A percentile compares a stretch with the other conserved stretches of the same genome.
Evolutionary conservation across 805 yeast genomes (phyloP).

Genomic region (Sugiyamaella chiloensis): DNA sequence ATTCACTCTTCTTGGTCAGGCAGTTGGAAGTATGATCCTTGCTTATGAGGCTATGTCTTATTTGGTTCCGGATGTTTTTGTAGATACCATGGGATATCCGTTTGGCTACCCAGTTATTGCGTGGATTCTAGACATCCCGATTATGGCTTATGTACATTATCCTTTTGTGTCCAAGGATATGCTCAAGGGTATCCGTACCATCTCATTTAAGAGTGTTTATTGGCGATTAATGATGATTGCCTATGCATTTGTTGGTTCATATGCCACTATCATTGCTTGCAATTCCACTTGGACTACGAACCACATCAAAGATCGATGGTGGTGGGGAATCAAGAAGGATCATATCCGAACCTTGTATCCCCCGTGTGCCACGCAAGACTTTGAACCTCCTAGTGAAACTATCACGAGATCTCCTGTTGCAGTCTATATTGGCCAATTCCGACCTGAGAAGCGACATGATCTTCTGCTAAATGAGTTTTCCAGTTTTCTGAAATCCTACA

Average conservation of each 20-base stretch:
- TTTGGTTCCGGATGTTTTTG: slow-evolving; percentile 80
- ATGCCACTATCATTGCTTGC: slow-evolving; percentile 61
- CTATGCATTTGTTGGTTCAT: slow-evolving; percentile 66
- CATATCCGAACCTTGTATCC: slow-evolving; percentile 66
- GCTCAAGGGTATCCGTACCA: slow-evolving; percentile 43
- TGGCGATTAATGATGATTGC: slow-evolving; percentile 66
- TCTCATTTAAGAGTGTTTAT: slow-evolving; percentile 50
- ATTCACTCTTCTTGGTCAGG: slow-evolving; percentile 84
- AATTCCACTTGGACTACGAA: slow-evolving; percentile 91
- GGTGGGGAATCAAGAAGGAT: slow-evolving; percentile 36
- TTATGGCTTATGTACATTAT: slow-evolving; percentile 88
- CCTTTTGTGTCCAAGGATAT: slow-evolving; percentile 89
- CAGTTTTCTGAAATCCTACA: slow-evolving; percentile 41
- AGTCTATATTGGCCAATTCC: slow-evolving; percentile 81
- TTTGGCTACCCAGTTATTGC: slow-evolving; percentile 71
- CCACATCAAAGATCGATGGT: slow-evolving; percentile 71
- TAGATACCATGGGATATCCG: slow-evolving; percentile 94
- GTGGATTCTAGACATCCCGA: slow-evolving; percentile 61
- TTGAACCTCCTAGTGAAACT: slow-evolving; percentile 32
- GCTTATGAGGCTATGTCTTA: slow-evolving; percentile 66
- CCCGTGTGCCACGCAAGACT: slow-evolving; percentile 75
- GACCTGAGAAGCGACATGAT: slow-evolving; percentile 90
- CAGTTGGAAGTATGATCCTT: slow-evolving; percentile 69
- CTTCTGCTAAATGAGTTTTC: slow-evolving; percentile 65
- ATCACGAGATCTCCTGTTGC: slow-evolving; percentile 31